These are phyloP conservation scores for Neoboletus magnificus DNA, from an alignment of 768 basidiomycete species.

Conservation along the genomic window DNA sequence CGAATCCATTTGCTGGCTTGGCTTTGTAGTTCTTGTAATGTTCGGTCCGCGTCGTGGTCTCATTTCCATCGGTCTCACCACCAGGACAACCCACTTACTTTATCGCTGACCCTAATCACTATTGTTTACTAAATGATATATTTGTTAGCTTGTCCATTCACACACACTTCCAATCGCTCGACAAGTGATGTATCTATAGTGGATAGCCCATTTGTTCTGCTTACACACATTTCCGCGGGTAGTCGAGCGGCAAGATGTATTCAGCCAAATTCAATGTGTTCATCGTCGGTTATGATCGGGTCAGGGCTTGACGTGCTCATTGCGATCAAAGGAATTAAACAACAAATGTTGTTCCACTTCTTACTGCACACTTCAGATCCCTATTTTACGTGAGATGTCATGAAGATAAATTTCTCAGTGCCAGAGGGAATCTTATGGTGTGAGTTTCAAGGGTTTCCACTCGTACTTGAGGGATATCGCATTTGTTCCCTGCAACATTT, in stretches of 20 bases:
- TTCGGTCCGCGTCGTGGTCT: background rate
- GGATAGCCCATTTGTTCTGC: slow-evolving; percentile 5
- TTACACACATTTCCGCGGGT: background rate
- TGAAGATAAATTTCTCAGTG: no score
- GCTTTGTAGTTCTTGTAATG: slow-evolving; percentile 27
- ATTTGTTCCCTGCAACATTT: no score
- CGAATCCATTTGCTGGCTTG: slow-evolving; percentile 49
- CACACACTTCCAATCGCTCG: background rate
- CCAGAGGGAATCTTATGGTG: no score
- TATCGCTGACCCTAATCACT: slow-evolving; percentile 13
- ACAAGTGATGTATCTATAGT: slow-evolving; percentile 27
- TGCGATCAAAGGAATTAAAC: no score
- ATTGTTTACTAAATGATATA: slow-evolving; percentile 9
- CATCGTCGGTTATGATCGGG: background rate
- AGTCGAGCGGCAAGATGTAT: slow-evolving; percentile 7
- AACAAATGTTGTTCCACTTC: no score
- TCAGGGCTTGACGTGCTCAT: background rate
- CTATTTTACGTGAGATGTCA: no score
- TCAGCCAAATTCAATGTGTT: background rate
- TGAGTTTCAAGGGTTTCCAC: no score
- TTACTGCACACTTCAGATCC: no score
- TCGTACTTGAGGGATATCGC: no score
- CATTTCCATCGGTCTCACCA: background rate
- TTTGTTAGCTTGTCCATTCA: slow-evolving; percentile 7
- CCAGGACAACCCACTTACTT: slow-evolving; percentile 5